Evolutionary conservation across 768 basidiomycete species (phyloP), one percentile per base, ranked within the genome.

Genomic region (Psilocybe azurescens): DNA sequence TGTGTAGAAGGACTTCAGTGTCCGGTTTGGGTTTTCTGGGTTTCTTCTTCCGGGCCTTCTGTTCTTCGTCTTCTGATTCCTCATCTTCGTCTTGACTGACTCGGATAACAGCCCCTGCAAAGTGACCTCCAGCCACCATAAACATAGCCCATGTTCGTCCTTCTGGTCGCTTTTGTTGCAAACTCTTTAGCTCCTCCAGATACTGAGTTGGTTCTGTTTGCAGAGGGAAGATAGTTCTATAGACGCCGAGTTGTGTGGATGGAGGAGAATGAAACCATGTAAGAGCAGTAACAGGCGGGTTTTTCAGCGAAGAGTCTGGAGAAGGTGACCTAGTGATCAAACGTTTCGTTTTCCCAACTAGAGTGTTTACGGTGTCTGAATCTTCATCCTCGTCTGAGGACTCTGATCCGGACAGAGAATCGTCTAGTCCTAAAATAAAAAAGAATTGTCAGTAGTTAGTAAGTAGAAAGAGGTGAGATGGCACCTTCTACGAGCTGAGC

Each of bases 121-220:
- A 99, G 74, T 99, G 97, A 10, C 97, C 97, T 20, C 97, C 96
- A 0, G 97, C 97, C 44, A 91, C 88, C 95, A 98, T 97, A 69
- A 99, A 91, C 83, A 99, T 75, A 0, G 95, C 93, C 92, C 96
- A 97, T 61, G 85, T 90, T 41, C 95, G 81, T 14, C 88, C 93
- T 16, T 81, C 77, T 13, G 77, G 75, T 11, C 77, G 73, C 7
- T 77, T 74, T 4, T 68, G 67, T 72, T 95, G 95, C 80, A 95
- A 82, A n/a, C 75, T 75, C 65, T 78, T 83, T 20, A 96, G 76
- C 62, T 88, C 86, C 1, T 82, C 68, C 8, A 95, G 75, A 70
- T 91, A 89, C 0, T 74, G 67, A 5, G 79, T 68, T 3, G 81
- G 72, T 20, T 81, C 74, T 20, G 75, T 77, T 1, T 79, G 75